Evolutionary conservation across 2,329 filamentous ascomycete genomes (phyloP).

Genomic region (Epichloe typhina): DNA sequence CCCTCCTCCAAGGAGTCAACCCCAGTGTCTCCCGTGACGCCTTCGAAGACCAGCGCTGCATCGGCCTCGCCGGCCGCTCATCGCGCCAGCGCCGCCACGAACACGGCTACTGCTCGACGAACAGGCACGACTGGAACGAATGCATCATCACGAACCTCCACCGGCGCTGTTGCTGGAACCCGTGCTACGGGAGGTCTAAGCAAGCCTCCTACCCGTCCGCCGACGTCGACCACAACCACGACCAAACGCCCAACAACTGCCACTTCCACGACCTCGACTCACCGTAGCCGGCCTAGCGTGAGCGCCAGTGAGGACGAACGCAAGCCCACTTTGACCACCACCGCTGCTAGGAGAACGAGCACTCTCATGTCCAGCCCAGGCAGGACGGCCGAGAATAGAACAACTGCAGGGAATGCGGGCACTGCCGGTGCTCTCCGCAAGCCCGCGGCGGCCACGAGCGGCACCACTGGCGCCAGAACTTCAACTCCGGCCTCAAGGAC

Average conservation of each 20-base stretch:
- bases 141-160: slow-evolving; percentile 9
- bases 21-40: slow-evolving; percentile 19
- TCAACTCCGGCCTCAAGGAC: slow-evolving; percentile 18
- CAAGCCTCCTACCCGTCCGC: slow-evolving; percentile 36
- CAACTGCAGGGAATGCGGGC: slow-evolving; percentile 20
- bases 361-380: slow-evolving; percentile 27
- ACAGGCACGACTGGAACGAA: slow-evolving; percentile 17
- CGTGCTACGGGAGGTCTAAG: slow-evolving; percentile 19
- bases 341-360: slow-evolving; percentile 29
- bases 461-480: slow-evolving; percentile 26
- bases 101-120: slow-evolving; percentile 22
- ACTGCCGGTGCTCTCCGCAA: slow-evolving; percentile 22
- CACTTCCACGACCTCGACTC: slow-evolving; percentile 25
- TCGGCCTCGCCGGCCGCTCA: slow-evolving; percentile 19
- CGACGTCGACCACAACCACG: slow-evolving; percentile 18
- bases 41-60: slow-evolving; percentile 19
- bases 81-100: slow-evolving; percentile 21
- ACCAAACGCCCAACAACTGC: slow-evolving; percentile 19
- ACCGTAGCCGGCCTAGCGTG: slow-evolving; percentile 33
- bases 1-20: slow-evolving; percentile 15
- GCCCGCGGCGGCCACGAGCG: slow-evolving; percentile 18
- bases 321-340: slow-evolving; percentile 25
- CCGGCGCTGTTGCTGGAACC: slow-evolving; percentile 2
- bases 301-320: slow-evolving; percentile 39
- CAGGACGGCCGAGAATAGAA: slow-evolving; percentile 22